phyloP scores from a whole-genome alignment of 1,139 yeast genomes.

The Kurtzmaniella quercitrusa region DNA sequence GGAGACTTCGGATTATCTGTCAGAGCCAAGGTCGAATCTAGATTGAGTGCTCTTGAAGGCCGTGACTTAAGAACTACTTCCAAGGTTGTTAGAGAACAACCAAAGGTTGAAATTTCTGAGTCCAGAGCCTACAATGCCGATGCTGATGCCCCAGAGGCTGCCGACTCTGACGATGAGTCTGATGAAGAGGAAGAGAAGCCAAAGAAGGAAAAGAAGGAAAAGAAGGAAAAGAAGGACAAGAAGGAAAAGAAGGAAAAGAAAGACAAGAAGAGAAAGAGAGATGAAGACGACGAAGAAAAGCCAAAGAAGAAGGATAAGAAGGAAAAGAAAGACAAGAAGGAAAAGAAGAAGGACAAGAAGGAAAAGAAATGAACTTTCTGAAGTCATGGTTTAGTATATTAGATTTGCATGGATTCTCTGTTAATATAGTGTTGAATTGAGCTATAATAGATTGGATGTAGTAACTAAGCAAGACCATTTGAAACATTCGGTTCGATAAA shows the following conservation, averaged over 20 bases:
- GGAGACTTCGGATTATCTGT: conserved; percentile 92
- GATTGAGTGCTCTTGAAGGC: conserved; percentile 94
- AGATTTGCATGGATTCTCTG: conserved; percentile 4
- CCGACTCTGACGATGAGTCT: conserved; percentile 24
- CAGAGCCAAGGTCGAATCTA: conserved; percentile 89
- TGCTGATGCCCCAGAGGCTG: conserved; percentile 63
- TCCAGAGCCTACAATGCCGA: conserved; percentile 90
- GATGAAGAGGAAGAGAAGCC: conserved; percentile 47
- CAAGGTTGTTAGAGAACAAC: conserved; percentile 68
- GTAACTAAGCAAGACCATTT: too few species aligned
- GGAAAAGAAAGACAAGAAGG: conserved; percentile 46
- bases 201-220: conserved; percentile 44
- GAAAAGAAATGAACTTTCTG: conserved; percentile 30
- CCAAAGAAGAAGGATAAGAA: conserved; percentile 41
- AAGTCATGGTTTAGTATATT: conserved; percentile 2
- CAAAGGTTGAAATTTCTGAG: conserved; percentile 80
- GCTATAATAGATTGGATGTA: conserved; percentile 1
- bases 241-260: conserved; percentile 19
- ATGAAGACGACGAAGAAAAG: conserved; percentile 18
- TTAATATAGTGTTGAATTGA: conserved; percentile 4
- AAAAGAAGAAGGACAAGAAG: conserved; percentile 30
- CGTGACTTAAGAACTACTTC: conserved; percentile 84
- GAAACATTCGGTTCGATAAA: too few species aligned
- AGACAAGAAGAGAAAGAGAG: conserved; percentile 13
- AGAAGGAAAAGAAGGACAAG: conserved; percentile 30